Conservation (phyloP, 371 early-diverging fungal genomes). For the Saksenaea vasiformis region DNA sequence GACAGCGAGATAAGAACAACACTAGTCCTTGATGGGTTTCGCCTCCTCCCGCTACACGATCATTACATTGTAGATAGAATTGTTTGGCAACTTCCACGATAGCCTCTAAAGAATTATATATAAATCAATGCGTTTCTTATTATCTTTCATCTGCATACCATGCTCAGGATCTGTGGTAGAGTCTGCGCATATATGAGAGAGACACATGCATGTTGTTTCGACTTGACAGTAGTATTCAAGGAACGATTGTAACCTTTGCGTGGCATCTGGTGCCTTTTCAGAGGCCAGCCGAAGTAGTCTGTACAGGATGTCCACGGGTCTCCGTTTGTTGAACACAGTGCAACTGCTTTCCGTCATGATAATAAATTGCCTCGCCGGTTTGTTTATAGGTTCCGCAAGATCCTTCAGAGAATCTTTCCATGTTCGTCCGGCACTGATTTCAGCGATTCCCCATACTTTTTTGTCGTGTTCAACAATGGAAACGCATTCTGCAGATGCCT, state of each 20-base stretch:
- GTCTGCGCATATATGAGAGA: constrained; percentile 58
- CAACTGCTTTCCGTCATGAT: constrained; percentile 73
- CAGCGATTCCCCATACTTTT: constrained; percentile 78
- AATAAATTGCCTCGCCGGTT: constrained; percentile 68
- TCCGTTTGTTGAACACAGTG: constrained; percentile 60
- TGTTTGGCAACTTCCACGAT: constrained; percentile 37
- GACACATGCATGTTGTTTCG: constrained; percentile 77
- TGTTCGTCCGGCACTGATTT: constrained; percentile 23
- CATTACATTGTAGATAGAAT: constrained; percentile 65
- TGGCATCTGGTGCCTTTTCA: constrained; percentile 27
- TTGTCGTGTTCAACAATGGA: constrained; percentile 56
- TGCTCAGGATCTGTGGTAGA: constrained; percentile 9
- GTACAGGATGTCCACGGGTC: constrained; percentile 76
- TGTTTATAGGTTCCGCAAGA: constrained; percentile 58
- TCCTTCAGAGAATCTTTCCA: constrained; percentile 40
- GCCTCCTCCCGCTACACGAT: constrained; percentile 56
- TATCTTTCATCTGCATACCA: constrained; percentile 6
- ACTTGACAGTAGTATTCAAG: constrained; percentile 59
- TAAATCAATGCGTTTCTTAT: not conserved
- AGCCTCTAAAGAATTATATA: constrained; percentile 6
- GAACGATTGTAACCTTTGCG: constrained; percentile 55
- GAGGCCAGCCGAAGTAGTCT: constrained; percentile 33
- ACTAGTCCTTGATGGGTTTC: constrained; percentile 79
- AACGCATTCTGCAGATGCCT: constrained; percentile 10
- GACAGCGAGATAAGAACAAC: constrained; percentile 72